Conservation (phyloP, 1,284 basidiomycete genomes). For the Fomes fomentarius region DNA sequence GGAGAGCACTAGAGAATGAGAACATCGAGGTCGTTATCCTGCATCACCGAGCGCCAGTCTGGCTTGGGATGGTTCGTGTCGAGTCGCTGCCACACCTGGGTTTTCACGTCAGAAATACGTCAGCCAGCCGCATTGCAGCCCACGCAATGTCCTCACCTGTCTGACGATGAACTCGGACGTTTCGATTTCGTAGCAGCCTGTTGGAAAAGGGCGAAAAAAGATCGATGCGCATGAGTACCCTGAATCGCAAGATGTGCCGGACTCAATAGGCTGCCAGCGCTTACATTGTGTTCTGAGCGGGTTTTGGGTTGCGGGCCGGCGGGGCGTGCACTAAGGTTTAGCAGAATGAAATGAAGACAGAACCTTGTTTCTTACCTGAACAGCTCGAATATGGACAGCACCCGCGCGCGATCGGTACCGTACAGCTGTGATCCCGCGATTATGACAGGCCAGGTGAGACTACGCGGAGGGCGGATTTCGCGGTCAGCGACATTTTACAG, state of each 20-base stretch:
- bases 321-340: conserved; percentile 15
- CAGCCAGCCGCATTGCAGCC: conserved; percentile 23
- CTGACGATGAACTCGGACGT: conserved; percentile 48
- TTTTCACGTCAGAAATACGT: conserved; percentile 25
- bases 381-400: conserved; percentile 44
- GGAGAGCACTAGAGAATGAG: conserved; percentile 33
- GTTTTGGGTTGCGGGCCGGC: conserved; percentile 7
- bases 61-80: conserved; percentile 38
- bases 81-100: conserved; percentile 44
- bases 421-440: conserved; percentile 47
- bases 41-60: conserved; percentile 45
- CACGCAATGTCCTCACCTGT: conserved; percentile 39
- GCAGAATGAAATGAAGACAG: conserved; percentile 11
- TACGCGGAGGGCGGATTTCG: conserved; percentile 18
- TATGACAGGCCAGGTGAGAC: conserved; percentile 48
- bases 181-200: conserved; percentile 51
- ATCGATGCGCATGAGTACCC: conserved; percentile 10
- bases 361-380: conserved; percentile 41
- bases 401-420: conserved; percentile 40
- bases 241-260: no score
- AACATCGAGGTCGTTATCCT: conserved; percentile 38
- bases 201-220: conserved; percentile 9
- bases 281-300: conserved; percentile 30
- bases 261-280: conserved; percentile 1
- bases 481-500: background rate